Base-by-base conservation (phyloP, 2,329 filamentous ascomycete genomes). In the Beauveria medogensis region DNA sequence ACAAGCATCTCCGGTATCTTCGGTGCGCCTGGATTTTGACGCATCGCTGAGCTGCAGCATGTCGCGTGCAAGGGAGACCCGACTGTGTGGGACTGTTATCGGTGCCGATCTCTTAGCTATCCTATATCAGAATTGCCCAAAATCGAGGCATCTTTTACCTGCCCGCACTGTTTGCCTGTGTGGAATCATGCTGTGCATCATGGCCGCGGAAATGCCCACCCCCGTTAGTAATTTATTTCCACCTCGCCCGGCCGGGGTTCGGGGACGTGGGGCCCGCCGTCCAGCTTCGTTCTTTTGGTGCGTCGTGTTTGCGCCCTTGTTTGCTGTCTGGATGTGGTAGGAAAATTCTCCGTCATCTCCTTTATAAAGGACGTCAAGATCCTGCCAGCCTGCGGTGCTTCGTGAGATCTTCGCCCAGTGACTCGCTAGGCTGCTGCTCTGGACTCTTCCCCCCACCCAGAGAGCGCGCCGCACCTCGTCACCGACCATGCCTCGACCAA, bases 211-310 rank as follows among this genome's bases (percentile, higher is more conserved):
- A 54, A 54, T 54, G 37, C 24, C 14, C 22, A 26, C 14, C 2
- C 26, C 51, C 41, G 16, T 26, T 5, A 20, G 18, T 30, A 28
- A 30, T 20, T 43, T 28, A 41, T 50, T 57, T 16, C 41, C 18
- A 37, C 34, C 34, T 47, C 30, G 28, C 26, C 43, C 55, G 53
- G n/a, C 44, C 55, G 55, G 55, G 22, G 28, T 58, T 58, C 55
- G 55, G 55, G 51, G 41, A 58, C 55, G 55, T 58, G 55, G 55
- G 55, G 43, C 55, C 30, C 55, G 18, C 30, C 12, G 12, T n/a
- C 22, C 55, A 58, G 37, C 46, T 50, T 24, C 18, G 16, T 41
- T 22, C 34, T 20, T 37, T 37, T 37, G 34, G 34, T 37, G 34
- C 34, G 51, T 41, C 28, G 44, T 37, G 41, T 14, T 56, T 34